phyloP scores from a whole-genome alignment of 257 asterid species.

The Scutellaria barbata region DNA sequence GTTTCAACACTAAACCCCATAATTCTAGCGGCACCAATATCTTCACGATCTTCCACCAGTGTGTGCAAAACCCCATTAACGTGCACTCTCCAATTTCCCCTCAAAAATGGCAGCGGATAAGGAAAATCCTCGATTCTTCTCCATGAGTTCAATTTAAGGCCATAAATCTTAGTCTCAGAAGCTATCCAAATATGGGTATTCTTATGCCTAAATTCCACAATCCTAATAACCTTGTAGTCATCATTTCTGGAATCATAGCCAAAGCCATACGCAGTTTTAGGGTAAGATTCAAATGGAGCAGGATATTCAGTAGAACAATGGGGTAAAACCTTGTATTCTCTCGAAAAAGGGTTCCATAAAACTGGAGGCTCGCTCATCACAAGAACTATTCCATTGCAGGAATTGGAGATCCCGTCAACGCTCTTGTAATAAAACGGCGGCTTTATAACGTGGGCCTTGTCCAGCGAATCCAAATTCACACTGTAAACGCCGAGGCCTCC shows the following conservation, averaged over 20 bases:
- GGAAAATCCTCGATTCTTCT: conserved; percentile 42
- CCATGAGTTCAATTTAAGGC: conserved; percentile 56
- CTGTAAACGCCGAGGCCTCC: conserved; percentile 51
- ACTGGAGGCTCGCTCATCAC: conserved; percentile 54
- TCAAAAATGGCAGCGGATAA: conserved; percentile 48
- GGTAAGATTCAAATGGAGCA: conserved; percentile 31
- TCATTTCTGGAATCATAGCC: conserved; percentile 54
- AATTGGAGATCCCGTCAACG: conserved; percentile 46
- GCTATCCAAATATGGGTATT: conserved; percentile 41
- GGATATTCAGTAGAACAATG: conserved; percentile 24
- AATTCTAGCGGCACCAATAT: conserved; percentile 16
- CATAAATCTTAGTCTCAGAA: conserved; percentile 46
- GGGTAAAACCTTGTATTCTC: conserved; percentile 49
- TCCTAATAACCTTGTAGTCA: conserved; percentile 61
- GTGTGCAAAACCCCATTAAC: conserved; percentile 55
- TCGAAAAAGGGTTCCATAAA: conserved; percentile 58
- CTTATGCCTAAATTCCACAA: conserved; percentile 48
- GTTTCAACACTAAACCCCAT: conserved; percentile 47
- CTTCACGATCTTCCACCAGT: conserved; percentile 29
- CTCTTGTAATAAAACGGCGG: conserved; percentile 53
- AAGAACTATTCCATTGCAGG: conserved; percentile 51
- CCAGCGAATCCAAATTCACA: conserved; percentile 38
- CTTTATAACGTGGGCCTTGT: conserved; percentile 38
- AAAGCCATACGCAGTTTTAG: conserved; percentile 49
- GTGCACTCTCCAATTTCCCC: conserved; percentile 51